Evolutionary conservation across 768 basidiomycete genomes (phyloP), one percentile per base, ranked within the genome.

Genomic region (Lepiota venenata): DNA sequence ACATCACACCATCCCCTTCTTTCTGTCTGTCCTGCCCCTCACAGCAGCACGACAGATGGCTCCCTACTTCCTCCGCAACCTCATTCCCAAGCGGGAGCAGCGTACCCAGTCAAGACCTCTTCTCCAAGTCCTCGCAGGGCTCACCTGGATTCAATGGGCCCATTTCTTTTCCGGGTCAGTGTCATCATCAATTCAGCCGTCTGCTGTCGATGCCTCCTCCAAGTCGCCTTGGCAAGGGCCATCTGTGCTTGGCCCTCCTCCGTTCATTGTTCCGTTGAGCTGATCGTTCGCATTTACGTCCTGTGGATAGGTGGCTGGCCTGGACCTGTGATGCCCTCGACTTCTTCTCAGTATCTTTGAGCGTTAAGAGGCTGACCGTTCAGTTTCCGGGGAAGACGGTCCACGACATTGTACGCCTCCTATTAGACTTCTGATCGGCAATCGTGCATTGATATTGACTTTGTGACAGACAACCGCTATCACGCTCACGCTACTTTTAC

Each of bases 401-500:
- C 3, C 57, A 71, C 35, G 61, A 70, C 29, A 82, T 89, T 29
- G 74, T 75, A 37, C 48, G 69, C 64, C 20, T 44, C 36, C 15
- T 27, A 32, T 32, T 32, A 2, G 10, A 14, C 18, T 25, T 25
- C 25, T 5, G 25, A 25, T 25, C 25, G 25, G 25, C 25, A 2
- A 41, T 52, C 9, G 32, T 32, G 21, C 49, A 14, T 44, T 18
- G 15, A 47, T 47, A 6, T 4, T 6, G 45, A 27, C 32, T 11
- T 47, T 47, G 25, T 56, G 16, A 40, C 57, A 79, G 78, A 90
- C 91, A 45, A 84, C 85, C 16, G 80, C 91, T 4, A 94, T 98
- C 64, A 97, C 95, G 5, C 77, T 97, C 46, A 97, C 95, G 0
- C 77, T 98, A 1, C 81, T 98, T n/a, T 88, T 98, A 76, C 83